A percentile compares a stretch with the other conserved stretches of the same genome.
Evolutionary conservation across 306 rosid genomes (phyloP).

Genomic region (Benincasa hispida): DNA sequence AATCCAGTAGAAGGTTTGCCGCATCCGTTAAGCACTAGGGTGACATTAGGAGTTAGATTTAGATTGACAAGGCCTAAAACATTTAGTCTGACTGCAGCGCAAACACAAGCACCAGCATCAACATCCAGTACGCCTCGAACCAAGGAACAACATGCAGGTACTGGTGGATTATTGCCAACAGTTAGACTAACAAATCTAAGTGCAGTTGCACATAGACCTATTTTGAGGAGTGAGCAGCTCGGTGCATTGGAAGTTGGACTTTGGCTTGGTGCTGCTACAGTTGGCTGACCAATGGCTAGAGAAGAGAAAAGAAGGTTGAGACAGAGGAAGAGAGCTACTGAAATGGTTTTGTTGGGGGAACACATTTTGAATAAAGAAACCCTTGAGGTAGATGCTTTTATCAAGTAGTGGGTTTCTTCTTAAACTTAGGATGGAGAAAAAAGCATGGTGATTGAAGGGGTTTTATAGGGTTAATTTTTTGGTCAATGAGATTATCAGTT

Average conservation of each 20-base stretch:
- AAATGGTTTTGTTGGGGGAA: conserved; percentile 26
- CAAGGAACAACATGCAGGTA: conserved; percentile 28
- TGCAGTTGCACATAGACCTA: no score
- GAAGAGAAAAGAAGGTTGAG: conserved; percentile 64
- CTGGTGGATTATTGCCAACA: no score
- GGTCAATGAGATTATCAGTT: no score
- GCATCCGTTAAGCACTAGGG: no score
- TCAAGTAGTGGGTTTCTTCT: background rate
- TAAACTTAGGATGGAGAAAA: background rate
- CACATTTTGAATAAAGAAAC: conserved; percentile 19
- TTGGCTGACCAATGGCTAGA: conserved; percentile 15
- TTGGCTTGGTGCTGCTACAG: no score
- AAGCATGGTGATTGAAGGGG: background rate
- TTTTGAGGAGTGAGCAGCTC: no score
- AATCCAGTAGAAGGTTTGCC: background rate
- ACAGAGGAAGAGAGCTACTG: conserved; percentile 46
- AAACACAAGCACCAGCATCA: conserved; percentile 75
- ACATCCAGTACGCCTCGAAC: conserved; percentile 41
- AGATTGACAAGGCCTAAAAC: no score
- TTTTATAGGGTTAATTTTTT: conserved; percentile 15
- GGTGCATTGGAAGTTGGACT: no score
- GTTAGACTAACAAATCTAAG: no score
- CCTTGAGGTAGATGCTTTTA: no score
- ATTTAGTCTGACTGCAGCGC: conserved; percentile 27
- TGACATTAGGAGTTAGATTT: no score